These are phyloP conservation scores for Podila minutissima DNA, from an alignment of 192 early-diverging fungal species.

Conservation along the genomic window DNA sequence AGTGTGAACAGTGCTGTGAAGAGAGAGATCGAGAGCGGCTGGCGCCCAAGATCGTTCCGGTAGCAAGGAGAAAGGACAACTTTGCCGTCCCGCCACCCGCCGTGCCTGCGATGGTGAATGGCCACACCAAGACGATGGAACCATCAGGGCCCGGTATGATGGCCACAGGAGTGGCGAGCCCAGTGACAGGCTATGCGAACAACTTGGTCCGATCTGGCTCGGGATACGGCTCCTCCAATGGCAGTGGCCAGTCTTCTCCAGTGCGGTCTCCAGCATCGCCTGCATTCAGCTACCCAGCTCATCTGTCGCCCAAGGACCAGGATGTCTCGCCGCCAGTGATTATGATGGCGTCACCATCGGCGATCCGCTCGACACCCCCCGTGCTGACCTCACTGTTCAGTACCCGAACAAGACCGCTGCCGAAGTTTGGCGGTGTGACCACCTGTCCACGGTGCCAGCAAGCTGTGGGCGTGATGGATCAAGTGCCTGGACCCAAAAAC, in stretches of 20 bases:
- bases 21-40: constrained; percentile 18
- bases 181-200: not conserved
- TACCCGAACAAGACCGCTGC: constrained; percentile 48
- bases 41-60: constrained; percentile 45
- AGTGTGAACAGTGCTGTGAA: constrained; percentile 55
- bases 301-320: not conserved
- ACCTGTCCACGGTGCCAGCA: constrained; percentile 58
- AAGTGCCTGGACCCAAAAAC: constrained; percentile 56
- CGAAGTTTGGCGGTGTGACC: constrained; percentile 58
- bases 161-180: not conserved
- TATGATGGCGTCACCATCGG: constrained; percentile 23
- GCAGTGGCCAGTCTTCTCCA: constrained; percentile 15
- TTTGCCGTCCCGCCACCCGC: constrained; percentile 23
- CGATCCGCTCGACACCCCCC: constrained; percentile 14
- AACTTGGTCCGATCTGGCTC: constrained; percentile 13
- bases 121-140: not conserved
- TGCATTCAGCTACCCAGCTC: not conserved
- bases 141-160: constrained; percentile 31
- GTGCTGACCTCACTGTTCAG: constrained; percentile 46
- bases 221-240: constrained; percentile 16
- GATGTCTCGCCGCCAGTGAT: constrained; percentile 19
- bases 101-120: not conserved
- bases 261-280: constrained; percentile 31
- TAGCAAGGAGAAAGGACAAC: constrained; percentile 21
- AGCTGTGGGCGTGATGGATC: constrained; percentile 59